phyloP scores from a whole-genome alignment of 1,284 basidiomycete species.

The Puccinia sorghi region DNA sequence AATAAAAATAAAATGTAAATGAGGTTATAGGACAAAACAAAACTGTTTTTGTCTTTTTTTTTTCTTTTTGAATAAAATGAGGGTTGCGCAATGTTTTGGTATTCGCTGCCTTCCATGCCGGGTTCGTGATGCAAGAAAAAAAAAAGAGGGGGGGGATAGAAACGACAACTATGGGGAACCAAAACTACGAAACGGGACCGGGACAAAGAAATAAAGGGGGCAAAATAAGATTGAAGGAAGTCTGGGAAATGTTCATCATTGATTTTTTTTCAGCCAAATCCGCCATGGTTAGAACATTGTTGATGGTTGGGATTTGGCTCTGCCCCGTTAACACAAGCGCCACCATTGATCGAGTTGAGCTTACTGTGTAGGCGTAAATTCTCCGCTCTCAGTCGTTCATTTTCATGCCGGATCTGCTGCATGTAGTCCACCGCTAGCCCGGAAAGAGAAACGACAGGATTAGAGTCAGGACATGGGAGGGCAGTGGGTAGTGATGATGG shows the following conservation, averaged over 20 bases:
- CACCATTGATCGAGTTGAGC: conserved; percentile 4
- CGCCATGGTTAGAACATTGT: background rate
- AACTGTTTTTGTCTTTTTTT: too few relatives aligned
- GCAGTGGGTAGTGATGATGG: background rate
- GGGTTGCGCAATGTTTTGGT: background rate
- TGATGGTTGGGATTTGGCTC: background rate
- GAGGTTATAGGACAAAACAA: too few relatives aligned
- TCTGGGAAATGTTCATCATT: background rate
- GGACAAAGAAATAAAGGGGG: background rate
- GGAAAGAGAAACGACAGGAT: background rate
- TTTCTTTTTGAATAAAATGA: too few relatives aligned
- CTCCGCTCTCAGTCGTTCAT: conserved; percentile 35
- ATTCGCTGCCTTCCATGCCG: background rate
- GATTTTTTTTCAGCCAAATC: conserved; percentile 4
- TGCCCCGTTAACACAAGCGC: background rate
- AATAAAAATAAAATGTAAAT: too few relatives aligned
- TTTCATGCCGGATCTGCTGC: conserved; percentile 31
- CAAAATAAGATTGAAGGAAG: background rate
- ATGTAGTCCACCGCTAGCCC: conserved; percentile 37
- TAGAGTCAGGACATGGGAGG: background rate
- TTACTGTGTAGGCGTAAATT: conserved; percentile 13
- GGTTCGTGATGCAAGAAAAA: background rate
- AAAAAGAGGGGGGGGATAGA: background rate
- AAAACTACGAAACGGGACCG: background rate
- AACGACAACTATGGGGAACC: background rate